Percentiles rank a stretch among this genome's conserved stretches.
Conservation (phyloP, 2,329 filamentous ascomycete species). For the Ophiostoma triangulosporum region DNA sequence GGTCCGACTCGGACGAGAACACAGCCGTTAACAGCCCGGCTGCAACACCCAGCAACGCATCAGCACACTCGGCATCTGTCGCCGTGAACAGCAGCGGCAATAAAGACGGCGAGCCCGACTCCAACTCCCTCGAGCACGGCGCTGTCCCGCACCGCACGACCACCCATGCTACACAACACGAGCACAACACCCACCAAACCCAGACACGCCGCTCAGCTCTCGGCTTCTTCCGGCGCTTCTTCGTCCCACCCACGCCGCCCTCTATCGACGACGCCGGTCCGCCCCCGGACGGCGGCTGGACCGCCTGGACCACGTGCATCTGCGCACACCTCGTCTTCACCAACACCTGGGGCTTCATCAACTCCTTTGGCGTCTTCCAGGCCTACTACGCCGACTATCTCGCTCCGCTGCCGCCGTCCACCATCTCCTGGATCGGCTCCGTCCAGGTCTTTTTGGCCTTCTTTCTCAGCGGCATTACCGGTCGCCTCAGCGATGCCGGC, state of each 20-base stretch:
- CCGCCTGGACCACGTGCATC: slow-evolving; percentile 6
- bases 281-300: slow-evolving; percentile 6
- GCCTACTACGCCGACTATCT: slow-evolving; percentile 14
- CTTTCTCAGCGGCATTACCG: slow-evolving; percentile 9
- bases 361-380: slow-evolving; percentile 16
- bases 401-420: slow-evolving; percentile 8
- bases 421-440: slow-evolving; percentile 15
- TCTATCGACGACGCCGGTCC: slow-evolving; percentile 1
- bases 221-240: neutral
- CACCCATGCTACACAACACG: neutral
- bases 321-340: slow-evolving; percentile 17
- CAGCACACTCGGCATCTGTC: neutral
- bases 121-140: neutral
- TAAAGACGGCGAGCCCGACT: neutral
- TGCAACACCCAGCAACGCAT: neutral
- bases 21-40: neutral
- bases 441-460: slow-evolving; percentile 12
- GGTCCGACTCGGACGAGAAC: neutral
- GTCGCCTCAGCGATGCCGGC: slow-evolving; percentile 13
- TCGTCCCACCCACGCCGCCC: slow-evolving; percentile 1
- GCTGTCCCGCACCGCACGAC: neutral
- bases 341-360: slow-evolving; percentile 14
- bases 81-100: no score
- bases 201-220: neutral
- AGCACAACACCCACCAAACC: neutral